Base-by-base conservation (phyloP, 1,284 basidiomycete species). In the Caloboletus firmus region DNA sequence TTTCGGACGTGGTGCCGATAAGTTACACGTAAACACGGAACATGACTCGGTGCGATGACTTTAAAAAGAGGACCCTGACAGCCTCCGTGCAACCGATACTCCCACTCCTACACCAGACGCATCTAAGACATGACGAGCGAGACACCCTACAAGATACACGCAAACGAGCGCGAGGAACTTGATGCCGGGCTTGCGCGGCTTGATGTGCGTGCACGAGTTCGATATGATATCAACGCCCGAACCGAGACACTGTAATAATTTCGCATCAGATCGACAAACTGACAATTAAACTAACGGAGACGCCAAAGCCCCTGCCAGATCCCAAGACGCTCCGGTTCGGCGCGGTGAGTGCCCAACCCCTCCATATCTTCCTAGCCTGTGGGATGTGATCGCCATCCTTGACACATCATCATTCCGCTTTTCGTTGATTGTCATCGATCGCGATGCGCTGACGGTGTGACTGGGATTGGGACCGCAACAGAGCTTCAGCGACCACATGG, bases 401-500 rank as follows among this genome's bases (percentile, higher is more conserved):
- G 5, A 11, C 8, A 15, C 17, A 6, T 12, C 9, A 6, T 3
- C 41, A n/a, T 30, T n/a, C 7, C n/a, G 18, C 10, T 39, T 41
- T 36, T 36, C 24, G 28, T 24, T 28, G 24, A 17, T 13, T 32
- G 3, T 40, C 42, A 11, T 41, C 24, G 12, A 36, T 22, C n/a
- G 11, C 18, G 5, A 13, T 32, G 7, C n/a, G 34, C 45, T 45
- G 55, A 48, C 12, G 26, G 4, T 18, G 11, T 28, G 40, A 45
- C 9, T 13, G 26, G 36, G 6, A 5, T n/a, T 18, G 24, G 5
- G 4, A 11, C 12, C 13, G 13, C 6, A 12, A 31, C 46, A 82
- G 77, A 67, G 59, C 10, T 77, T 78, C 60, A 84, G 81, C 30
- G 92, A 95, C 72, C 91, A 95, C 70, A 95, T 95, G 91, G 79